Evolutionary conservation across 2,329 filamentous ascomycete species (phyloP), one percentile per base, ranked within the genome.

Genomic region (Purpureocillium lavendulum): DNA sequence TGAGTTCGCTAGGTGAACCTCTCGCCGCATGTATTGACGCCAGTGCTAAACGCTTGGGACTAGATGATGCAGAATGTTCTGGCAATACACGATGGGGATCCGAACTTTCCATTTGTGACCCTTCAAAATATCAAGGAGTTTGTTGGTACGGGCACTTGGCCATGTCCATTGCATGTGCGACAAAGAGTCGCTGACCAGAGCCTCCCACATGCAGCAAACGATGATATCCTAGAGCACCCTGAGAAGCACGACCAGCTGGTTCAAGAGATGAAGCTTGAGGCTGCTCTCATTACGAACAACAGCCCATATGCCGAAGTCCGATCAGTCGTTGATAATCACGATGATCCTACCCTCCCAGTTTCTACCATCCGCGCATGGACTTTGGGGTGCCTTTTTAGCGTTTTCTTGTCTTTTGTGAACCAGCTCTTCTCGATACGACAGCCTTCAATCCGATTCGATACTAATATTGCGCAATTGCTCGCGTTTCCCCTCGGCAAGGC

Each of bases 261-360:
- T 37, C 51, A 59, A n/a, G 65, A 72, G 45, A 71, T 74, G 58
- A 75, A 73, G 51, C 59, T 71, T 2, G 67, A 75, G 49, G 64
- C 69, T 1, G 66, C 70, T 1, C 58, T 75, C 28, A 69, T 74
- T 44, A 69, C 62, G 17, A 70, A 69, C 48, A 70, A 74, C 53
- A 73, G 68, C 9, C 74, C 74, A 1, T 77, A 77, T 47, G 62
- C 73, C 17, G 70, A 75, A 49, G 71, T 74, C 5, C 68, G 71
- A 14, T 66, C 71, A 8, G 69, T 74, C 2, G 70, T 74, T 13
- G 68, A 70, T 49, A 74, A 75, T 47, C 66, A 70, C 28, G 74
- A 77, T 42, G 66, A 74, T 44, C 66, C 70, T 0, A 49, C 41
- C 7, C 56, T 62, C 18, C 73, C 72, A 1, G 63, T 60, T 31